phyloP scores from a whole-genome alignment of 352 stramenopile species.

The Globisporangium sylvaticum region DNA sequence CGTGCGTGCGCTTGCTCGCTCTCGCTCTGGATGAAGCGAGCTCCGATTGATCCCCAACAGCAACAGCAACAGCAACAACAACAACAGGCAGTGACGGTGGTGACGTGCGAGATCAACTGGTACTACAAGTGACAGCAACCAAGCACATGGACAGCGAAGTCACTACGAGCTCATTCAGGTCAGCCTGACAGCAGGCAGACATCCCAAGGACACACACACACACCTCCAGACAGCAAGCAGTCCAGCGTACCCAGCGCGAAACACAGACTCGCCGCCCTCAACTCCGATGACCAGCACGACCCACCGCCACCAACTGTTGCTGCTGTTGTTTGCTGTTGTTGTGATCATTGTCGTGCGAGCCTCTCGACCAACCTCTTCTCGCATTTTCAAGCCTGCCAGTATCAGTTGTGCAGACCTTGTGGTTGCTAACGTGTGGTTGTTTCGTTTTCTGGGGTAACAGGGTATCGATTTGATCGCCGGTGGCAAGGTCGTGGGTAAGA shows the following conservation, averaged over 20 bases:
- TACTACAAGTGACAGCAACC: not conserved
- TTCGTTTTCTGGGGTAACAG: conserved; percentile 35
- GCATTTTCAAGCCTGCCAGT: not conserved
- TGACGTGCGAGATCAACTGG: not conserved
- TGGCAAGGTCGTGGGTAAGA: conserved; percentile 97
- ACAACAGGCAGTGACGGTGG: not conserved
- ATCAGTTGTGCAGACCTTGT: not conserved
- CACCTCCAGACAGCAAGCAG: not conserved
- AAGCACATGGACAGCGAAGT: not conserved
- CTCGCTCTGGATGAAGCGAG: not conserved
- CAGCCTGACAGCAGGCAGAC: not conserved
- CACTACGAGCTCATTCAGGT: not conserved
- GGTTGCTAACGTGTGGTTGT: conserved; percentile 9
- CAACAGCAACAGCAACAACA: not conserved
- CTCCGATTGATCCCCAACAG: not conserved
- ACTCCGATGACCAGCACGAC: not conserved
- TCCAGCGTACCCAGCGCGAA: not conserved
- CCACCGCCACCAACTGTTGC: not conserved
- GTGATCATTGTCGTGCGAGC: not conserved
- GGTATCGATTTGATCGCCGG: conserved; percentile 99
- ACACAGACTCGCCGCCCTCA: not conserved
- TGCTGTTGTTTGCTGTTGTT: not conserved
- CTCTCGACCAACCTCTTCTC: not conserved
- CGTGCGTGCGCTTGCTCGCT: not conserved
- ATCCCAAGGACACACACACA: not conserved